Percentiles rank a stretch among this genome's conserved stretches.
Conservation (phyloP, 106 monocot species). For the Allium cepa region DNA sequence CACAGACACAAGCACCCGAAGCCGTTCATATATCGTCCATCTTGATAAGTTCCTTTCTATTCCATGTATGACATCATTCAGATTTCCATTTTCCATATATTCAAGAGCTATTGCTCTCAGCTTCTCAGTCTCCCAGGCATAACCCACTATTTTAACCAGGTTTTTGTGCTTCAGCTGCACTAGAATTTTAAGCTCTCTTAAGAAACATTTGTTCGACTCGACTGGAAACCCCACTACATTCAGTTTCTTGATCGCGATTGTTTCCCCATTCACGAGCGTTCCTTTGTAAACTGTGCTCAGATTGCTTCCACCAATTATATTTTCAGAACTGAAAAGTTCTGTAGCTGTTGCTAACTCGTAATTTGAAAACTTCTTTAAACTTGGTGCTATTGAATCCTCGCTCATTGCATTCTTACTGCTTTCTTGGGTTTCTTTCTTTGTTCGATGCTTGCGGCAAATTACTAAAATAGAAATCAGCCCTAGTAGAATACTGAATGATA, state of each 20-base stretch:
- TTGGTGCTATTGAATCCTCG: slow-evolving; percentile 14
- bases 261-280: slow-evolving; percentile 23
- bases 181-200: slow-evolving; percentile 56
- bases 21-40: slow-evolving; percentile 53
- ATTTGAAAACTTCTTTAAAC: slow-evolving; percentile 55
- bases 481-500: slow-evolving; percentile 25
- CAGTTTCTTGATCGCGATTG: slow-evolving; percentile 64
- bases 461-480: slow-evolving; percentile 15
- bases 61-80: slow-evolving; percentile 55
- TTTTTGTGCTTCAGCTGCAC: slow-evolving; percentile 66
- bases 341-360: slow-evolving; percentile 53
- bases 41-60: slow-evolving; percentile 18
- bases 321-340: slow-evolving; percentile 44
- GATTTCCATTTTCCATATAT: slow-evolving; percentile 73
- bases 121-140: slow-evolving; percentile 58
- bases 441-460: not conserved
- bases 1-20: slow-evolving; percentile 43
- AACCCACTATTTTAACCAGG: slow-evolving; percentile 66
- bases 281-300: slow-evolving; percentile 86
- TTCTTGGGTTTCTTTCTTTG: slow-evolving; percentile 11
- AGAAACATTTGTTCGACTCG: slow-evolving; percentile 61
- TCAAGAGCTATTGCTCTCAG: slow-evolving; percentile 61
- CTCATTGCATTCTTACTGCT: not conserved
- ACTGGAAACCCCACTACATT: slow-evolving; percentile 62
- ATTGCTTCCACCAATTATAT: slow-evolving; percentile 66